Evolutionary conservation across 2,329 filamentous ascomycete species (phyloP), one percentile per base, ranked within the genome.

Genomic region (Polytolypa hystricis): DNA sequence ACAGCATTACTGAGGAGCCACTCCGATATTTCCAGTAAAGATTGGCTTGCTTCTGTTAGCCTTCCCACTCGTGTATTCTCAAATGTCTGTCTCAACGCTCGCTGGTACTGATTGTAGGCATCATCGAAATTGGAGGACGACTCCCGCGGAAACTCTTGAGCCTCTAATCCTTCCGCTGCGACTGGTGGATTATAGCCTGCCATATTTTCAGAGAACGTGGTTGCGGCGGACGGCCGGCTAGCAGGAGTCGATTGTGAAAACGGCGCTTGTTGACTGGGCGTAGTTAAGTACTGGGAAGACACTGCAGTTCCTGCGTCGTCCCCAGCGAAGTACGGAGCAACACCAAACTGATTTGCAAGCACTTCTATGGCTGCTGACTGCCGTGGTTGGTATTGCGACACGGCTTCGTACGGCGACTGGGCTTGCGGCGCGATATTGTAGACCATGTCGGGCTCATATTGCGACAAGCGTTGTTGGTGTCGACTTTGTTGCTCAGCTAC

Each of bases 341-440:
- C 71, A 42, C 74, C 71, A 59, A 85, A 75, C 56, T 71, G 71
- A 54, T 64, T 77, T 55, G 77, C 66, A 58, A 87, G 70, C 64
- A 85, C 82, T 57, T 85, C 81, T 64, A 91, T 74, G 42, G 73
- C 75, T 69, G 81, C 76, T 63, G 80, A 74, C 55, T 85, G 82
- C 66, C 81, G 79, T 49, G 77, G 67, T 53, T 79, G 72, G 65
- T 85, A 93, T 55, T 79, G 79, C 63, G 78, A 73, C 56, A 79
- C 75, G 54, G 76, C 66, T 60, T 89, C 82, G 65, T 93, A 93
- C 49, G 69, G 61, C 58, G 63, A 66, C 67, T 62, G 64, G 43
- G 65, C 67, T 52, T 76, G 66, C 56, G 79, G 77, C 54, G 71
- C 67, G 52, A 87, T 80, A 64, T 78, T 79, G 67, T 93, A 93